Evolutionary conservation across 78 protist species (phyloP), one percentile per base, ranked within the genome.

Genomic region (Isochrysis galbana): DNA sequence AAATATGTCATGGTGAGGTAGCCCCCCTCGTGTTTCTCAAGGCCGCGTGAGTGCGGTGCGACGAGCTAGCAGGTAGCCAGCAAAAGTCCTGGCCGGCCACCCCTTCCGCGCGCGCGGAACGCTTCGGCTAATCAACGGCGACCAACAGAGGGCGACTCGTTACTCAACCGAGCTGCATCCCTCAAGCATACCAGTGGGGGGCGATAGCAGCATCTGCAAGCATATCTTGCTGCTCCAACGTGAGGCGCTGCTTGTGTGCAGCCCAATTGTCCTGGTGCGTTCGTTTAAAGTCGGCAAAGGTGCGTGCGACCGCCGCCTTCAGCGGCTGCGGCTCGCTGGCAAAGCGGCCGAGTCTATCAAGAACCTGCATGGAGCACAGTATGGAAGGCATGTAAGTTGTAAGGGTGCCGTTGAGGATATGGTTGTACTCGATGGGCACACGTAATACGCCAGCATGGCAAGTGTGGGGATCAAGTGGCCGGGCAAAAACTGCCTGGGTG

Each of bases 181-280:
- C 42, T 92, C 83, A 95, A 0, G 93, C 97, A 44, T 95, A 95
- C 34, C 91, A 94, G 32, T 89, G 34, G 5, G 95, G 97, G 1
- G 97, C 90, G 22, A 92, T 61, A 22, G 92, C 82, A 48, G 92
- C 5, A 29, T 94, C 97, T 19, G 90, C 89, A 14, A 95, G 10
- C 29, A 90, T 34, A 3, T 25, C 34, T 38, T 48, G 90, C 84
- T 94, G 94, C 11, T 96, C 97, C 39, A 70, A 77, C n/a, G 96
- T 83, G 67, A 96, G 94, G 39, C 44, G n/a, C 36, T 39, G 21
- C 89, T 80, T 91, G 72, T 61, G 41, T 1, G 1, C 61, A 77
- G 84, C 67, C 97, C 97, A 96, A 2, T 77, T 88, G 51, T 96
- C 97, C 41, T 77, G 93, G 22, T 96, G 97, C 22, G 95, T 95